Percentiles rank a stretch among this genome's conserved stretches.
Conservation (phyloP, 2,329 filamentous ascomycete genomes). For the Fusarium agapanthi region DNA sequence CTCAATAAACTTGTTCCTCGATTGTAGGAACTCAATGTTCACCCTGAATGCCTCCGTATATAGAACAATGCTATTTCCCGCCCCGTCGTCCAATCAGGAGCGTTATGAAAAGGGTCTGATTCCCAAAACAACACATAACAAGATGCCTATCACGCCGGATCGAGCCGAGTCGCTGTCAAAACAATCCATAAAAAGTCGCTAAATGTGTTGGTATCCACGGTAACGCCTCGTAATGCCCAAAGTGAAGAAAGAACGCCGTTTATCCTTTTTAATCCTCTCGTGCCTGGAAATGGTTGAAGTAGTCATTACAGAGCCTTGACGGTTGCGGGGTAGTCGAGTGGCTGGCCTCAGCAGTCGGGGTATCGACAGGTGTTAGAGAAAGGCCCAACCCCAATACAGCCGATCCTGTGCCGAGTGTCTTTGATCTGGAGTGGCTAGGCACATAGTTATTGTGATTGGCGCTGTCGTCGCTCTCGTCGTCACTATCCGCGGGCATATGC, state of each 20-base stretch:
- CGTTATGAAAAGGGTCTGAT: constrained; percentile 13
- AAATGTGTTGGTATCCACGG: constrained; percentile 34
- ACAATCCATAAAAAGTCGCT: constrained; percentile 30
- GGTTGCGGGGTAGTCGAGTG: constrained; percentile 31
- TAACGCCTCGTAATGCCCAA: constrained; percentile 33
- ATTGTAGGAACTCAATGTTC: constrained; percentile 7
- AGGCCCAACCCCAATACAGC: constrained; percentile 37
- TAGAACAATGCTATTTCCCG: constrained; percentile 22
- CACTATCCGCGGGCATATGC: constrained; percentile 44
- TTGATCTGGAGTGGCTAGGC: constrained; percentile 48
- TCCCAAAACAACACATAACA: constrained; percentile 26
- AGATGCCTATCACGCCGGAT: constrained; percentile 31
- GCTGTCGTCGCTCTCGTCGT: constrained; percentile 41
- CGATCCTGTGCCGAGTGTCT: constrained; percentile 44
- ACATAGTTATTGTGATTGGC: constrained; percentile 37
- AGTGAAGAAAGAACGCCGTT: constrained; percentile 31
- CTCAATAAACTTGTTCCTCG: constrained; percentile 12
- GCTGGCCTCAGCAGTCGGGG: constrained; percentile 26
- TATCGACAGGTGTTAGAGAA: constrained; percentile 41
- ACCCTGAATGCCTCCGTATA: constrained; percentile 12
- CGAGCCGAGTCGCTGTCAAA: constrained; percentile 30
- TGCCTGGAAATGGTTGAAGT: constrained; percentile 39
- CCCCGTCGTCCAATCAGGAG: constrained; percentile 2
- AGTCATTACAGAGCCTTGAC: constrained; percentile 32
- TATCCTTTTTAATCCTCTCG: constrained; percentile 24